Conservation (phyloP, 768 basidiomycete species). For the Pholiota microspora region DNA sequence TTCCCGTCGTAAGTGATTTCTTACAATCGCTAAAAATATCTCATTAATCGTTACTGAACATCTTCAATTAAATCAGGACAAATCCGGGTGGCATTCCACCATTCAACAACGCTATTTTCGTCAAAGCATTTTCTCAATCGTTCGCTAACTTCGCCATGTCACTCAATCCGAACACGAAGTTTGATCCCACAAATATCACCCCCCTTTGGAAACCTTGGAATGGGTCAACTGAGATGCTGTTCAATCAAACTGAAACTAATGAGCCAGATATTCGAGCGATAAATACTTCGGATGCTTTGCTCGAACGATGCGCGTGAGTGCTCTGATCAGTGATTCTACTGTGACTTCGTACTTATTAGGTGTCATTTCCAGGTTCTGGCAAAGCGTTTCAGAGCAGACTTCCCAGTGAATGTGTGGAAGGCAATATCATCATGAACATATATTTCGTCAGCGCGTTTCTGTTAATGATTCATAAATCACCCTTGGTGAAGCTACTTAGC, state of each 20-base stretch:
- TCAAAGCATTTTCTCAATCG: constrained; percentile 33
- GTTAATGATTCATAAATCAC: too few relatives aligned
- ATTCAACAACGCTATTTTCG: constrained; percentile 34
- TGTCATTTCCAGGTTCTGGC: not conserved
- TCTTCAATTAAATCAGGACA: not conserved
- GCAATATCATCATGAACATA: not conserved
- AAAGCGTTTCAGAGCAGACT: not conserved
- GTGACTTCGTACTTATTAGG: too few relatives aligned
- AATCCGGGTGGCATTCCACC: constrained; percentile 16
- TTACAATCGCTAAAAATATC: not conserved
- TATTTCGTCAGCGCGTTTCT: too few relatives aligned
- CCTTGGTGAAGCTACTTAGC: not conserved
- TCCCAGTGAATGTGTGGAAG: not conserved
- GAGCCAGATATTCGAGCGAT: constrained; percentile 28
- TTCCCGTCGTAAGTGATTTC: constrained; percentile 34
- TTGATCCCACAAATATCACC: constrained; percentile 32
- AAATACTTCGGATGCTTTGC: constrained; percentile 28
- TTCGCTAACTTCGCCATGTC: constrained; percentile 36
- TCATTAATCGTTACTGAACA: too few relatives aligned
- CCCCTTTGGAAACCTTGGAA: constrained; percentile 34
- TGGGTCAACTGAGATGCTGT: constrained; percentile 40
- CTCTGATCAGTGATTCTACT: not conserved
- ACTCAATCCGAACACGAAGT: constrained; percentile 31
- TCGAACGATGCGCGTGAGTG: constrained; percentile 36
- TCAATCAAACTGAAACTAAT: constrained; percentile 35